Base-by-base conservation (phyloP, 83 land plant species). In the Diphasiastrum complanatum region DNA sequence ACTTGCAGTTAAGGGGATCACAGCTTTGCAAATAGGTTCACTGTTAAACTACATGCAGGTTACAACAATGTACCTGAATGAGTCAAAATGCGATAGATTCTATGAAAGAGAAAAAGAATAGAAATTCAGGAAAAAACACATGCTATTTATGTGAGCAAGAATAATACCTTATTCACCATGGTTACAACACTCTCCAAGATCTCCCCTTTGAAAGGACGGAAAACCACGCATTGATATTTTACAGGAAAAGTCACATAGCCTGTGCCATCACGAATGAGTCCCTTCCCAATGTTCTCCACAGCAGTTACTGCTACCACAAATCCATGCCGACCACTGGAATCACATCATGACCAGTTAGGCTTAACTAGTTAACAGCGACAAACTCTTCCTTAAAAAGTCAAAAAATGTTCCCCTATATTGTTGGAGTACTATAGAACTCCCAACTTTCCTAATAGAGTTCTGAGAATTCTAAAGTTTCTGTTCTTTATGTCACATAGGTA, bases 181-280 rank as follows among this genome's bases (percentile, higher is more conserved):
- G 98, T 85, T 61, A 93, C 96, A n/a, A 83, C 96, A 34, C 92
- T 86, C 71, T 93, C 98, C 32, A 93, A 70, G 20, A 93, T 85
- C 78, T 93, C 98, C 24, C 96, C 96, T 71, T 87, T 88, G 68
- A 93, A 93, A 1, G 98, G 98, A 54, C 98, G 71, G 78, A 88
- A 93, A 32, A 83, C 91, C 34, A 93, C 98, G 63, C 96, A 88
- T 53, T 89, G 85, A 55, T 93, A 93, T 73, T 80, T 81, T 6
- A 93, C 86, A 3, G 98, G 98, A 52, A 93, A 93, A 1, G 98
- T 89, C 2, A 93, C 98, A 51, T 78, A 93, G 1, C 98, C 98
- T 1, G 98, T 93, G 2, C 98, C 98, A 72, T 93, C 98, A 8
- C 98, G 85, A 43, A 93, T 93, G 25, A 93, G 74, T 4, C 98